Evolutionary conservation across 257 asterid genomes (phyloP).

Genomic region (Solanum gandarillasii): DNA sequence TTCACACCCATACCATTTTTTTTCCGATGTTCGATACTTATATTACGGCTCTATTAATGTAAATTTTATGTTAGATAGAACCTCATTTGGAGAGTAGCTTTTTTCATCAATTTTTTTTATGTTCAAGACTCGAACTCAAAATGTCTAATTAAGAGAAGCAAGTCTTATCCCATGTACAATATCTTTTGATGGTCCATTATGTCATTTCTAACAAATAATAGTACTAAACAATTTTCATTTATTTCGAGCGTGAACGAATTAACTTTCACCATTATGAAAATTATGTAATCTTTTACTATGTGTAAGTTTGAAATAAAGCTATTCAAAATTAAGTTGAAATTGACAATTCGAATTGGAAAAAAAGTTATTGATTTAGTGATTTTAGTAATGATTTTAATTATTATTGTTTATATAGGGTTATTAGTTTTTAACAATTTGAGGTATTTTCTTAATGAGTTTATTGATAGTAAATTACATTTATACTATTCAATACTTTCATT

Average conservation of each 20-base stretch:
- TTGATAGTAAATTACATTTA: neutral
- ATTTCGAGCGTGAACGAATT: neutral
- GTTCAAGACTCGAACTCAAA: rapidly evolving
- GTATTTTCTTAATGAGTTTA: neutral
- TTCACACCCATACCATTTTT: neutral
- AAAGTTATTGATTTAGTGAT: too few species aligned
- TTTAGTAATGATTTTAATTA: neutral
- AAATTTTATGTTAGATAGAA: neutral
- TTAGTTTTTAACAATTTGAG: neutral
- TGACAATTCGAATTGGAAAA: too few species aligned
- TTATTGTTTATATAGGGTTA: too few species aligned
- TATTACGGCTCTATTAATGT: neutral
- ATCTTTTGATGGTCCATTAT: neutral
- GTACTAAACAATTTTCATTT: neutral
- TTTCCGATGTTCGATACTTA: neutral
- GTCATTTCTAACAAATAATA: neutral
- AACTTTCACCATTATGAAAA: neutral
- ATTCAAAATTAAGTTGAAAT: too few species aligned
- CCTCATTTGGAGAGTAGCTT: neutral
- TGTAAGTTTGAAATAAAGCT: neutral
- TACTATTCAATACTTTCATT: neutral
- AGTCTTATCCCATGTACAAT: too few species aligned
- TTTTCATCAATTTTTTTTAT: neutral
- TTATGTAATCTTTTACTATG: neutral
- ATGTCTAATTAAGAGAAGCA: neutral